phyloP scores from a whole-genome alignment of 805 yeast species.

The Saccharomycopsis microspora region DNA sequence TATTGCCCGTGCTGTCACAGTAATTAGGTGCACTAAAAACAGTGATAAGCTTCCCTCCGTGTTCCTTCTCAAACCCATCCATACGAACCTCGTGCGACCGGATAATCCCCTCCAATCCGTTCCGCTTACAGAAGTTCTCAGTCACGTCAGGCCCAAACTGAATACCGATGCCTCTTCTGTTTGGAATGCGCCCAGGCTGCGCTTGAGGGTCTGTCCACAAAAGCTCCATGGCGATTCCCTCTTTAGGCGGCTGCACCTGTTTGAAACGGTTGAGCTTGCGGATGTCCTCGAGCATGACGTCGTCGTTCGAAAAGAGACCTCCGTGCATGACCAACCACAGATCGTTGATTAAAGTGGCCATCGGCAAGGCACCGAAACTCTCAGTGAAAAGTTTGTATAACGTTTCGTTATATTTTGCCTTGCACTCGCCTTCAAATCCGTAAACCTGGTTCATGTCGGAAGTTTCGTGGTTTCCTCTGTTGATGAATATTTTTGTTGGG shows the following conservation, averaged over 20 bases:
- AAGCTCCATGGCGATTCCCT: conserved; percentile 91
- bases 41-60: conserved; percentile 74
- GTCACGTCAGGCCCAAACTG: conserved; percentile 98
- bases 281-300: conserved; percentile 62
- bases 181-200: conserved; percentile 66
- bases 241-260: conserved; percentile 76
- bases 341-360: conserved; percentile 69
- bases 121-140: conserved; percentile 56
- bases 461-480: conserved; percentile 96
- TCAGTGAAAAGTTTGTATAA: conserved; percentile 76
- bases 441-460: conserved; percentile 93
- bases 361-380: conserved; percentile 76
- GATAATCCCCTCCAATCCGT: conserved; percentile 67
- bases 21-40: conserved; percentile 98
- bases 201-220: conserved; percentile 96
- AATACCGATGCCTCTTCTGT: conserved; percentile 90
- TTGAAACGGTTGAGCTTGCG: conserved; percentile 54
- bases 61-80: conserved; percentile 84
- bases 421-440: conserved; percentile 95
- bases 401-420: conserved; percentile 73
- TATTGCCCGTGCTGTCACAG: conserved; percentile 85
- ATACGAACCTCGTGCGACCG: conserved; percentile 94
- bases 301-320: conserved; percentile 77
- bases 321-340: conserved; percentile 91
- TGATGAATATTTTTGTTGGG: conserved; percentile 62